These are phyloP conservation scores for Fraxinus floribunda DNA, from an alignment of 305 asterid genomes.

Conservation along the genomic window DNA sequence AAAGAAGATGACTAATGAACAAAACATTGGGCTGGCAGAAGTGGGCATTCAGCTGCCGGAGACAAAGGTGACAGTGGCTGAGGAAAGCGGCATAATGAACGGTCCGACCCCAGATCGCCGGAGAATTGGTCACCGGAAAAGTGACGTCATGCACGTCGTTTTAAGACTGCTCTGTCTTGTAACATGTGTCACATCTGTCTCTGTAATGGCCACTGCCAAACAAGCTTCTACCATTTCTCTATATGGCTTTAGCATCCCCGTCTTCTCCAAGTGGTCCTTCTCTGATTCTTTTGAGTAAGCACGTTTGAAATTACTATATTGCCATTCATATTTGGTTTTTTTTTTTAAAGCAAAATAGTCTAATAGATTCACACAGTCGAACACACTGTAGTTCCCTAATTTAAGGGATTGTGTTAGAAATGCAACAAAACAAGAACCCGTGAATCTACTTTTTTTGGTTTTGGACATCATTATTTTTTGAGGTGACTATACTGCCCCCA, in stretches of 20 bases:
- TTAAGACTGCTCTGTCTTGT: conserved; percentile 45
- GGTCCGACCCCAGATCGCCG: conserved; percentile 10
- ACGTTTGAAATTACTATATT: neutral
- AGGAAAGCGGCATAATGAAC: conserved; percentile 35
- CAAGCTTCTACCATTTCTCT: conserved; percentile 61
- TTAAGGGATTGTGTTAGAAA: conserved; percentile 14
- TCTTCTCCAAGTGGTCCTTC: conserved; percentile 61
- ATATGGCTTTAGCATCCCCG: conserved; percentile 58
- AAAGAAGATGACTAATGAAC: conserved; percentile 35
- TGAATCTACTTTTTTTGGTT: conserved; percentile 25
- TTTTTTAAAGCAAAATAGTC: too few species aligned
- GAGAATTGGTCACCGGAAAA: conserved; percentile 23
- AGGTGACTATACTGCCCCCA: neutral
- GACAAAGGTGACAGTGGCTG: conserved; percentile 26
- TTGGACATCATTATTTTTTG: neutral
- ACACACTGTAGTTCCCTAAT: conserved; percentile 13
- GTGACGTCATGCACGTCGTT: conserved; percentile 37
- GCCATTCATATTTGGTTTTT: neutral
- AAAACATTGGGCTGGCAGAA: conserved; percentile 36
- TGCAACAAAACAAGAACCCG: conserved; percentile 33
- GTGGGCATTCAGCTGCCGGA: conserved; percentile 61
- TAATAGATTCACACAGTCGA: neutral
- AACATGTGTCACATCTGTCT: conserved; percentile 45
- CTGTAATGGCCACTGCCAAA: conserved; percentile 54
- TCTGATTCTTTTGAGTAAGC: conserved; percentile 67